Conservation (phyloP, 2,329 filamentous ascomycete species). For the Colletotrichum shisoi region DNA sequence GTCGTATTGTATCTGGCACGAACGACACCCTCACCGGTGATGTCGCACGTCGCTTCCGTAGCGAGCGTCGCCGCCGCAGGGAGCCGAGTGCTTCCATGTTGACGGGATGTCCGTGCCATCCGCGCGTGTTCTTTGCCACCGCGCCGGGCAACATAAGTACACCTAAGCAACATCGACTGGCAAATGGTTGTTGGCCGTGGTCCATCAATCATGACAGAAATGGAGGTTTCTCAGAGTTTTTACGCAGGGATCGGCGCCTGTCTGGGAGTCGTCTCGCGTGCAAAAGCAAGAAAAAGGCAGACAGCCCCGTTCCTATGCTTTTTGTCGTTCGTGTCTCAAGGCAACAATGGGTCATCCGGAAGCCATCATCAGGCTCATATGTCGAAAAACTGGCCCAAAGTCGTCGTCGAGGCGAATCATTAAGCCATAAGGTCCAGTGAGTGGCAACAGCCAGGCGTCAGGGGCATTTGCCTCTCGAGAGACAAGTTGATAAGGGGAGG, state of each 20-base stretch:
- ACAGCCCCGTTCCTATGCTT: neutral
- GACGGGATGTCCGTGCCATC: neutral
- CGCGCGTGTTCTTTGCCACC: neutral
- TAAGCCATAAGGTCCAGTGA: neutral
- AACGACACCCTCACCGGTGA: neutral
- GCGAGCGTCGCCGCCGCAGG: constrained; percentile 8
- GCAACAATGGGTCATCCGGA: neutral
- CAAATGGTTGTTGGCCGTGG: neutral
- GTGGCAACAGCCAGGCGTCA: too few species aligned
- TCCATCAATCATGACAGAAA: too few species aligned
- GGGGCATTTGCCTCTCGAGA: neutral
- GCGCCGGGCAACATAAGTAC: neutral
- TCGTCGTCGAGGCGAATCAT: neutral
- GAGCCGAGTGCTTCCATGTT: neutral
- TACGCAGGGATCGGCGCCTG: neutral
- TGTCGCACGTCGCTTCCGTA: constrained; percentile 13
- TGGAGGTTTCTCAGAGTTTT: neutral
- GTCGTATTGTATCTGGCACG: neutral
- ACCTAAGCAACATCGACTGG: neutral
- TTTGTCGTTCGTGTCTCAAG: neutral
- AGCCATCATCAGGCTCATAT: neutral
- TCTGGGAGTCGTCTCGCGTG: neutral
- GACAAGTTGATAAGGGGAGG: neutral
- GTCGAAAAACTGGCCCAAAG: neutral
- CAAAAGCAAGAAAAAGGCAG: neutral